Evolutionary conservation across 495 filamentous ascomycete genomes (phyloP), one percentile per base, ranked within the genome.

Genomic region (Penicillium ucsense): DNA sequence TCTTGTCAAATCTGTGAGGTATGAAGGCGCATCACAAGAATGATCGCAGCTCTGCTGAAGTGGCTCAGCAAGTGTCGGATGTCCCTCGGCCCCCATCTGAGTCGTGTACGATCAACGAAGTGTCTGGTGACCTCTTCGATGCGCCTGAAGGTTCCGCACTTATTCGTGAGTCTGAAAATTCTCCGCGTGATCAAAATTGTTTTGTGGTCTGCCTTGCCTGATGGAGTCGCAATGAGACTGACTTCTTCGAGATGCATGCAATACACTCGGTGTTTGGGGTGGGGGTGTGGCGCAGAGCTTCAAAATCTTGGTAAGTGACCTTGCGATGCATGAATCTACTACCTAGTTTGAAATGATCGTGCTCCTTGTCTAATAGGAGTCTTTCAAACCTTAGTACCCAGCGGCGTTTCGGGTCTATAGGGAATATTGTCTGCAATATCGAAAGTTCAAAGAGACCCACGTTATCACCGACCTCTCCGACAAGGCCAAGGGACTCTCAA

Each of bases 181-280:
- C 5, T 8, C 12, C 5, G 1, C 8, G 3, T 6, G 20, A 20
- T 20, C 20, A 20, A 20, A 20, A 1, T 20, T 20, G 2, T 20
- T 20, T 1, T 20, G 32, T 30, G 6, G 27, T 29, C 8, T 27
- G 6, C 38, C 4, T 1, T 27, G 29, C 11, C 9, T 11, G n/a
- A 43, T 27, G 2, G 11, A 32, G 27, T 32, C 20, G n/a, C 29
- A 12, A 3, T 34, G 30, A 33, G 11, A 9, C 1, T 34, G n/a
- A 47, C 7, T 32, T 30, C 31, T 35, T 34, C 31, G 45, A 75
- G 72, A 77, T 46, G 71, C 73, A 8, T 75, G 72, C 55, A 77
- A 74, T 55, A 58, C 58, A 30, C 52, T 57, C 10, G 73, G 73
- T 6, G 43, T 37, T 1, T 77, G 73, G 73, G 72, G 72, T 0